Percentiles rank a stretch among this genome's conserved stretches.
phyloP scores from a whole-genome alignment of 768 basidiomycete genomes.

The Aureoboletus auriporus region DNA sequence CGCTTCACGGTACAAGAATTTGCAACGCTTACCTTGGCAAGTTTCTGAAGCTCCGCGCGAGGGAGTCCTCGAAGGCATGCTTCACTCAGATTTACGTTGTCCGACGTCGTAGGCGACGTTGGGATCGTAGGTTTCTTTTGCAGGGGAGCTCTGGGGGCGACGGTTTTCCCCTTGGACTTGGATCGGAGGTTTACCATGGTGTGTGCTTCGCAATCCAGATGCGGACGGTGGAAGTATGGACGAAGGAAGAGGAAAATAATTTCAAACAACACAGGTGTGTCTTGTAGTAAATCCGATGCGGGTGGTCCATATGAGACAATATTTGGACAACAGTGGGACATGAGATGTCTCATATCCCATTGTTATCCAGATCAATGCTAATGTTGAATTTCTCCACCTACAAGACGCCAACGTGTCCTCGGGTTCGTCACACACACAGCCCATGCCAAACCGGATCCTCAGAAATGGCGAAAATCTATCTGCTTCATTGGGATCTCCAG shows the following conservation, averaged over 20 bases:
- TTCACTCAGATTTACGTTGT: constrained; percentile 7
- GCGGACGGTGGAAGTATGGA: too few relatives aligned
- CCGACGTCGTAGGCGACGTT: not conserved
- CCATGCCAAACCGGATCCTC: not conserved
- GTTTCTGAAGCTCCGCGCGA: constrained; percentile 23
- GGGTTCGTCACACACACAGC: too few relatives aligned
- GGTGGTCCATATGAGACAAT: constrained; percentile 12
- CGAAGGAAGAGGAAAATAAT: not conserved
- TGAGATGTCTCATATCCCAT: too few relatives aligned
- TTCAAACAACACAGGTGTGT: not conserved
- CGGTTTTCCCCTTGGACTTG: constrained; percentile 5
- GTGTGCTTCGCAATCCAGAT: not conserved
- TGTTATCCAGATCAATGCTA: too few relatives aligned
- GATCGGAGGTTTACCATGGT: constrained; percentile 7
- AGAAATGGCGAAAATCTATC: constrained; percentile 4
- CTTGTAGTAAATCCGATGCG: constrained; percentile 3
- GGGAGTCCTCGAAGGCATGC: constrained; percentile 20
- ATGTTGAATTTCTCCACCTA: too few relatives aligned
- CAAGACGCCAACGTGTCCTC: too few relatives aligned
- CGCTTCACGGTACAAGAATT: not conserved
- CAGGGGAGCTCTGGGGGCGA: not conserved
- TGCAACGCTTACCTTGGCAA: constrained; percentile 18
- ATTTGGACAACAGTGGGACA: constrained; percentile 5
- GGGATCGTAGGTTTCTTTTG: not conserved
- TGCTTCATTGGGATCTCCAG: constrained; percentile 1